phyloP scores from a whole-genome alignment of 805 yeast genomes.

The Teunomyces gatunensis region DNA sequence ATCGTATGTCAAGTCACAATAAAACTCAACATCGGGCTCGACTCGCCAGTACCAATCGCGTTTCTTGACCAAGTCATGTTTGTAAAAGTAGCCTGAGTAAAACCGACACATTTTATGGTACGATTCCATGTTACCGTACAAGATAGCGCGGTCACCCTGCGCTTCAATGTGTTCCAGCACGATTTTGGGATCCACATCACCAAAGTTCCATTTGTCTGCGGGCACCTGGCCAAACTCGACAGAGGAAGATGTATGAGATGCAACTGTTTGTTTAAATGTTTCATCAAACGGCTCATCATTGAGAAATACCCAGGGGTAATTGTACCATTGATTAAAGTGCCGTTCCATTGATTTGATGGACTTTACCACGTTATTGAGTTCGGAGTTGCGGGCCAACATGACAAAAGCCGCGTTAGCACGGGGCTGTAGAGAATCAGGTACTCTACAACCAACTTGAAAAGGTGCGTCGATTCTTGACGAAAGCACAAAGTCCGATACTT shows the following conservation, averaged over 20 bases:
- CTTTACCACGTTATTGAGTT: slow-evolving; percentile 69
- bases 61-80: slow-evolving; percentile 68
- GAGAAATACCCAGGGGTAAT: slow-evolving; percentile 88
- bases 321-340: slow-evolving; percentile 90
- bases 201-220: slow-evolving; percentile 65
- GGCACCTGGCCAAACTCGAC: slow-evolving; percentile 73
- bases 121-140: slow-evolving; percentile 79
- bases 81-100: slow-evolving; percentile 78
- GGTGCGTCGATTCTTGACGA: slow-evolving; percentile 33
- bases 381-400: slow-evolving; percentile 78
- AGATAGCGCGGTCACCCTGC: slow-evolving; percentile 83
- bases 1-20: slow-evolving; percentile 88
- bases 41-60: slow-evolving; percentile 96
- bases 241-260: slow-evolving; percentile 58
- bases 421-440: slow-evolving; percentile 37
- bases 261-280: slow-evolving; percentile 56
- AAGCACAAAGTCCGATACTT: slow-evolving; percentile 13
- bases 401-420: slow-evolving; percentile 84
- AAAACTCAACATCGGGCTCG: slow-evolving; percentile 89
- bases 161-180: slow-evolving; percentile 80
- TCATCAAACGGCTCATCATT: slow-evolving; percentile 75
- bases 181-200: slow-evolving; percentile 76
- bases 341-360: slow-evolving; percentile 76
- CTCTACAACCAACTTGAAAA: slow-evolving; percentile 55
- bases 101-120: slow-evolving; percentile 97